These are phyloP conservation scores for Globisporangium recalcitrans DNA, from an alignment of 352 stramenopile species.

Conservation along the genomic window DNA sequence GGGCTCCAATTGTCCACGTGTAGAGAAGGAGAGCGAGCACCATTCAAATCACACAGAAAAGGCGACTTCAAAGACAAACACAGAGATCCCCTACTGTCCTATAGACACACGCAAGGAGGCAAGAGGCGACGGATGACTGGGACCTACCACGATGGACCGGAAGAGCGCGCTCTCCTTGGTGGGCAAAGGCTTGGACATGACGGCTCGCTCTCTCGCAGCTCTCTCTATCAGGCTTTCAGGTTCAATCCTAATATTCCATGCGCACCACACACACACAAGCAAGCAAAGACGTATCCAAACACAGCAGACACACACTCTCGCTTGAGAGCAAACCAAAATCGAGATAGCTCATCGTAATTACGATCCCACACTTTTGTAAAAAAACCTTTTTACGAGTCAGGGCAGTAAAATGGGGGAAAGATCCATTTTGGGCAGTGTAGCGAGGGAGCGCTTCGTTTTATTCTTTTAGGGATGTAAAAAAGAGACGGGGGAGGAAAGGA, in stretches of 20 bases:
- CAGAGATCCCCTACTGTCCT: not conserved
- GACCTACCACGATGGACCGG: conserved; percentile 89
- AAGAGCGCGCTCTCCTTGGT: conserved; percentile 96
- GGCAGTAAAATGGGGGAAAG: not conserved
- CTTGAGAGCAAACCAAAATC: not conserved
- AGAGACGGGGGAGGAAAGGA: conserved; percentile 1
- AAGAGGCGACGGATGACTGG: not conserved
- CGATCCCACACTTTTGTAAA: not conserved
- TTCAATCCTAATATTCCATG: conserved; percentile 3
- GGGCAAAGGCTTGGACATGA: conserved; percentile 64
- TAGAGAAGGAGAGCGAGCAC: not conserved
- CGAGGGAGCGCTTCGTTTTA: not conserved
- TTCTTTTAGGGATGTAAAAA: not conserved
- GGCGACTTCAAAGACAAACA: not conserved
- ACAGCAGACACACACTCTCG: not conserved
- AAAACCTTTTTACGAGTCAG: not conserved
- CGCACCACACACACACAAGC: conserved; percentile 4
- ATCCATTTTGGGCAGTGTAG: not conserved
- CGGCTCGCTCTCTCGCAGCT: not conserved
- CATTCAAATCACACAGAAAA: not conserved
- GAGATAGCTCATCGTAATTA: conserved; percentile 2
- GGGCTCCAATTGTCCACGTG: not conserved
- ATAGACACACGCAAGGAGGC: not conserved
- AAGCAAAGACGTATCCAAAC: conserved; percentile 7
- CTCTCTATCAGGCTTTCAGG: not conserved